phyloP scores from a whole-genome alignment of 139 green algal species.

The Picochlorum sp. region DNA sequence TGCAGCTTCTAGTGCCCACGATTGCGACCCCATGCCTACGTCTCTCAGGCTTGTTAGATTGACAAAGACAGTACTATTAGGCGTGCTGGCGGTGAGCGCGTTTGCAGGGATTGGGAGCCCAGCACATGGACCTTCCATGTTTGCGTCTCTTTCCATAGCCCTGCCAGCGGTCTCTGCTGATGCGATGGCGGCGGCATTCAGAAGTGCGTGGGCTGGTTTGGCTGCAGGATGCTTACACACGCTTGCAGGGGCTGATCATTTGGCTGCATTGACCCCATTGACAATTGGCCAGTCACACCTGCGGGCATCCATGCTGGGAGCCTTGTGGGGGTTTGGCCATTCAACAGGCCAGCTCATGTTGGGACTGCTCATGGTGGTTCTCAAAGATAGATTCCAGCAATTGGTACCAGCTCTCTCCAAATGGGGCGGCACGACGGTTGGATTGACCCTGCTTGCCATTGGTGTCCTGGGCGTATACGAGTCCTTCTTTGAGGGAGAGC shows the following conservation, averaged over 20 bases:
- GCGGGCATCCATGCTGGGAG: conserved; percentile 73
- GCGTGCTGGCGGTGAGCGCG: no score
- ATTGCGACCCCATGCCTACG: no score
- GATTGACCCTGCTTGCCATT: conserved; percentile 87
- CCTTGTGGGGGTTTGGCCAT: conserved; percentile 95
- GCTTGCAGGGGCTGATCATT: conserved; percentile 90
- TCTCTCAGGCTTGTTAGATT: no score
- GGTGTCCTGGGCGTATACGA: conserved; percentile 85
- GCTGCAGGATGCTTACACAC: conserved; percentile 91
- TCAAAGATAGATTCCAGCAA: conserved; percentile 50
- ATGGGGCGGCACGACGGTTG: conserved; percentile 72
- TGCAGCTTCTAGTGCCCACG: no score
- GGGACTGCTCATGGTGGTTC: conserved; percentile 79
- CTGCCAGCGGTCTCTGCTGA: conserved; percentile 7
- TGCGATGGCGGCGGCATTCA: conserved; percentile 8
- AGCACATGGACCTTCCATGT: neutral
- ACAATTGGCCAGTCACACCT: conserved; percentile 78
- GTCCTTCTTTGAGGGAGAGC: conserved; percentile 41
- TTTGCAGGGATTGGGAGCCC: neutral
- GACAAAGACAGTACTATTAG: no score
- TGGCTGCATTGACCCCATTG: conserved; percentile 89
- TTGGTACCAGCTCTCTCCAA: conserved; percentile 66
- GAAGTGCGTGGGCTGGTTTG: conserved; percentile 72
- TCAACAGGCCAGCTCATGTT: conserved; percentile 95
- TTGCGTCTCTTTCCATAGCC: neutral